A percentile compares a stretch with the other conserved stretches of the same genome.
phyloP scores from a whole-genome alignment of 2,329 filamentous ascomycete genomes.

The Phialophora macrospora region DNA sequence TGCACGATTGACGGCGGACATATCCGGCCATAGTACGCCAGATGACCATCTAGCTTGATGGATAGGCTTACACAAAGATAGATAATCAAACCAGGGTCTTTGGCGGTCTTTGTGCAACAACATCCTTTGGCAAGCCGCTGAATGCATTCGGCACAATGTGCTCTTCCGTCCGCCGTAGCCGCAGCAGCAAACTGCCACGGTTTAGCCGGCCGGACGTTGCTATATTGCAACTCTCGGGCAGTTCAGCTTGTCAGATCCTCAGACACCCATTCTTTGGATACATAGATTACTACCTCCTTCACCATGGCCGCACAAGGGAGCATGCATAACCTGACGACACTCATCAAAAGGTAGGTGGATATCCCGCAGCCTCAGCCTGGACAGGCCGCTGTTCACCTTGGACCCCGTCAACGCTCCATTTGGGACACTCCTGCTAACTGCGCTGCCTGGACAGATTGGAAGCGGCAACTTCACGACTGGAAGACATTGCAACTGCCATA shows the following conservation, averaged over 20 bases:
- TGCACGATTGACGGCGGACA: background rate
- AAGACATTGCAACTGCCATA: slow-evolving; percentile 87
- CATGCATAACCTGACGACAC: slow-evolving; percentile 95
- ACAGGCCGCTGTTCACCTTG: slow-evolving; percentile 50
- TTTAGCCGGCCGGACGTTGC: slow-evolving; percentile 12
- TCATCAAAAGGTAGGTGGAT: slow-evolving; percentile 87
- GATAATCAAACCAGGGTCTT: background rate
- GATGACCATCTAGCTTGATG: background rate
- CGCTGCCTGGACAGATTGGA: slow-evolving; percentile 71
- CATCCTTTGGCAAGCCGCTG: background rate
- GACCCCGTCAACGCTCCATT: background rate
- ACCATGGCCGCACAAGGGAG: slow-evolving; percentile 51
- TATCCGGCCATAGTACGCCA: background rate
- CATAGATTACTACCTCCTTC: slow-evolving; percentile 10
- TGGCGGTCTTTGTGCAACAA: background rate
- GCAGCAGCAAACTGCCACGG: slow-evolving; percentile 4
- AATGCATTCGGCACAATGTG: background rate
- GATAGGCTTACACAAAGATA: background rate
- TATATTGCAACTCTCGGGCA: slow-evolving; percentile 17
- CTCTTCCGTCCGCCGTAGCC: background rate
- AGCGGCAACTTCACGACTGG: slow-evolving; percentile 91
- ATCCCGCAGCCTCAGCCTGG: slow-evolving; percentile 41
- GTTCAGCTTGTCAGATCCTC: slow-evolving; percentile 23
- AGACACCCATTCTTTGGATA: slow-evolving; percentile 20
- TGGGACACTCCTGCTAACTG: slow-evolving; percentile 25